phyloP scores from a whole-genome alignment of 495 filamentous ascomycete species.

The Penicillium salamii region DNA sequence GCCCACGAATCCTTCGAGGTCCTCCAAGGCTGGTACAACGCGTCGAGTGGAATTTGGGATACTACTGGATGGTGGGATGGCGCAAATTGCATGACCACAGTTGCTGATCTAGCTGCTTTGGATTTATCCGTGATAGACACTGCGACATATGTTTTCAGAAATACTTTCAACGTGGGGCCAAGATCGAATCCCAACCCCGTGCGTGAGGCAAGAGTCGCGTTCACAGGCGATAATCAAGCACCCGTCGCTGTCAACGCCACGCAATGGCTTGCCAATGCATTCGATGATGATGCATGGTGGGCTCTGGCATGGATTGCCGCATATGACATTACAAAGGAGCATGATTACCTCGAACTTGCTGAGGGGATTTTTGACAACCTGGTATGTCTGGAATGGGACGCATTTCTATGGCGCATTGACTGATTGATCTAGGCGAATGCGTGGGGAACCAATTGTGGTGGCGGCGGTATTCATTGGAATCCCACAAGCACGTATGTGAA shows the following conservation, averaged over 20 bases:
- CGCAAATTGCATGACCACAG: slow-evolving; percentile 62
- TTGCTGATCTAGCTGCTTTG: slow-evolving; percentile 58
- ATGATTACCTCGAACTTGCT: slow-evolving; percentile 53
- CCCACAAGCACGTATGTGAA: slow-evolving; percentile 58
- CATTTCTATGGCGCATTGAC: background rate
- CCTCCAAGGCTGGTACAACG: slow-evolving; percentile 65
- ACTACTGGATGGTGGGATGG: slow-evolving; percentile 75
- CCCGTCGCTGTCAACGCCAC: slow-evolving; percentile 17
- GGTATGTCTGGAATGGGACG: slow-evolving; percentile 19
- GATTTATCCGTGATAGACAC: slow-evolving; percentile 31
- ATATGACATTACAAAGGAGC: slow-evolving; percentile 58
- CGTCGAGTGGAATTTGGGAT: slow-evolving; percentile 59
- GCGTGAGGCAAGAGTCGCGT: slow-evolving; percentile 13
- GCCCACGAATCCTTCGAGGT: slow-evolving; percentile 44
- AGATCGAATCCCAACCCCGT: slow-evolving; percentile 23
- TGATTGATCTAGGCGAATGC: slow-evolving; percentile 33
- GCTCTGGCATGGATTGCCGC: slow-evolving; percentile 63
- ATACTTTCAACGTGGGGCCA: slow-evolving; percentile 35
- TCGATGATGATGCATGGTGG: slow-evolving; percentile 76
- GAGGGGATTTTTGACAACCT: slow-evolving; percentile 61
- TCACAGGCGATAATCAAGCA: slow-evolving; percentile 3
- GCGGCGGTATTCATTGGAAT: slow-evolving; percentile 67
- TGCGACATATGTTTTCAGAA: slow-evolving; percentile 39
- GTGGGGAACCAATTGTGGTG: slow-evolving; percentile 43
- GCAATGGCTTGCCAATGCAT: slow-evolving; percentile 56